Base-by-base conservation (phyloP, 257 asterid species). In the Avicennia marina region DNA sequence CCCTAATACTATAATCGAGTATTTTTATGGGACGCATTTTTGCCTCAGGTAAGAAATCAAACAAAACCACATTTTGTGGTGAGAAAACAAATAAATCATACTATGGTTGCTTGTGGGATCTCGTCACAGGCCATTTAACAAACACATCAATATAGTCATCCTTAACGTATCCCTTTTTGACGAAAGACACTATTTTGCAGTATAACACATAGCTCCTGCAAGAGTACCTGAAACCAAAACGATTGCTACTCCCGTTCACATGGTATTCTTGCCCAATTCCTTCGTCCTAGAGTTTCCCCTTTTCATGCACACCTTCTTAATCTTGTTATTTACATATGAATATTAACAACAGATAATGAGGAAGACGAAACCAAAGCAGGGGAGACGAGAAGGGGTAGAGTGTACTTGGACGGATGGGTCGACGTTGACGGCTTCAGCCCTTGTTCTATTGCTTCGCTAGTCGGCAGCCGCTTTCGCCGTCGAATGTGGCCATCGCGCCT, bases 111-210 rank as follows among this genome's bases (percentile, higher is more conserved):
- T 1, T 81, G 6, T 21, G 80, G 62, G 81, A 70, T 70, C 87
- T 65, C 48, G 75, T 85, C 44, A 73, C 68, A 22, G 81, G 84
- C 67, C 84, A 77, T 66, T 70, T 67, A 24, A 81, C 90, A 61
- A 79, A 73, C 76, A 79, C 38, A 53, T 78, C 72, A 55, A 79
- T 63, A 59, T 79, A 84, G 45, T 81, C 84, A 67, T 79, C 83
- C 68, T 64, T 77, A 72, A 75, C 72, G 66, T 73, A 83, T 48
- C 82, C 86, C 49, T 76, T 84, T 53, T 69, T 70, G 49, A 72
- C 77, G 60, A 78, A 75, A 10, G 77, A 73, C 77, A n/a, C 81
- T 80, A 17, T 26, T 43, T 31, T 42, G 24, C 33, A 44, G 55
- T 24, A 31, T 11, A 34, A 7, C 4, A 17, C 1, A 17, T 11